phyloP scores from a whole-genome alignment of 2,329 filamentous ascomycete genomes.

The Madurella fahalii region DNA sequence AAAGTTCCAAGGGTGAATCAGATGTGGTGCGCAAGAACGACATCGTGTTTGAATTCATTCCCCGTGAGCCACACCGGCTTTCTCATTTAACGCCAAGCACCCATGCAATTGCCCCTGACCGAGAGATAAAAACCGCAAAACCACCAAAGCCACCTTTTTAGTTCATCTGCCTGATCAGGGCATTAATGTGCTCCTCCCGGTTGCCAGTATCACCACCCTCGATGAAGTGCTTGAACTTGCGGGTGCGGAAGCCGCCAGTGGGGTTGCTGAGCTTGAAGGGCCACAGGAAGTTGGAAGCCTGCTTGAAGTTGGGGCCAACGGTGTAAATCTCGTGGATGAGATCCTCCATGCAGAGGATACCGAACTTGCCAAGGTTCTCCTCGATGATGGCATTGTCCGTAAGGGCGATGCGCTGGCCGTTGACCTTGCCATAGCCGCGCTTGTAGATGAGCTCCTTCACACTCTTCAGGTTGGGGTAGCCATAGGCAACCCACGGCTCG shows the following conservation, averaged over 20 bases:
- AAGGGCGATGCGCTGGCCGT: conserved; percentile 95
- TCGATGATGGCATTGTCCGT: conserved; percentile 98
- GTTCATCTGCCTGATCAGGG: conserved; percentile 97
- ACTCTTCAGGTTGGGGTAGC: conserved; percentile 99
- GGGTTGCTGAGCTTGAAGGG: conserved; percentile 99
- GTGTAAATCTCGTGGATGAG: conserved; percentile 99
- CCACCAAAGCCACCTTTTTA: conserved; percentile 45
- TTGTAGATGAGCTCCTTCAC: conserved; percentile 99
- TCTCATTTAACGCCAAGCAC: conserved; percentile 35
- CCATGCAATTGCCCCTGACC: conserved; percentile 31
- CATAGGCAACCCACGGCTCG: conserved; percentile 98
- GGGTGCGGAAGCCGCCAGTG: conserved; percentile 87
- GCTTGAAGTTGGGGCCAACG: conserved; percentile 99
- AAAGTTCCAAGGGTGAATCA: conserved; percentile 15
- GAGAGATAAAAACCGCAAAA: conserved; percentile 27
- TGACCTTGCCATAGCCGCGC: conserved; percentile 97
- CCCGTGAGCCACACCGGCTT: conserved; percentile 27
- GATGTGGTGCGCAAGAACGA: conserved; percentile 22
- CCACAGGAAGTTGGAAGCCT: conserved; percentile 99
- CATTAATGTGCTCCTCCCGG: conserved; percentile 97
- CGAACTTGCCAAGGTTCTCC: conserved; percentile 94
- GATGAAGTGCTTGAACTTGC: conserved; percentile 99
- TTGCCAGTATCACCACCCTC: conserved; percentile 98
- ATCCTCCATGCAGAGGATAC: conserved; percentile 99
- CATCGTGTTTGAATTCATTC: conserved; percentile 32